Evolutionary conservation across 305 asterid genomes (phyloP).

Genomic region (Plantago lanceolata): DNA sequence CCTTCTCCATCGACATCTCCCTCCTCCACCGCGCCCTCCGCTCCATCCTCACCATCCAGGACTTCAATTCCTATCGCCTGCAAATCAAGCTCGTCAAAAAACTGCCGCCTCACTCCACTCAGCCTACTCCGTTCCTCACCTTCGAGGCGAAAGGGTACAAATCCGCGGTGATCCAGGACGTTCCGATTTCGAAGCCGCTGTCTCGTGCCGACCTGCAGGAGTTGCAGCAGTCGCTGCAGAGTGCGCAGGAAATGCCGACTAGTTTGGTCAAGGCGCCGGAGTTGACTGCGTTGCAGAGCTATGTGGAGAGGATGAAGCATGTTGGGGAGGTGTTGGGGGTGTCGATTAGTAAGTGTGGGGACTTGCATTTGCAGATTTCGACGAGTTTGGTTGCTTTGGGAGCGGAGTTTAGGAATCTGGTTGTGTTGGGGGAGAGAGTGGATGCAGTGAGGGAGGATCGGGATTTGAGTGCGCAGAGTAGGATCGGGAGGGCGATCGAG

Average conservation of each 20-base stretch:
- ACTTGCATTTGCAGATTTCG: constrained; percentile 69
- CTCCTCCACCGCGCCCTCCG: constrained; percentile 94
- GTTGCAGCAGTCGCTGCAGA: constrained; percentile 60
- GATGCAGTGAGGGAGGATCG: constrained; percentile 41
- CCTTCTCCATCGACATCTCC: constrained; percentile 74
- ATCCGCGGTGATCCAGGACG: constrained; percentile 89
- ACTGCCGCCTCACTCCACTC: constrained; percentile 57
- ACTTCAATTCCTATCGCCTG: constrained; percentile 32
- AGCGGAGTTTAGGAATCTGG: constrained; percentile 63
- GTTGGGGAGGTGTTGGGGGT: constrained; percentile 83
- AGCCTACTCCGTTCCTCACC: constrained; percentile 64
- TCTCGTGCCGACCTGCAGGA: constrained; percentile 66
- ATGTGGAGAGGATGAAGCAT: constrained; percentile 75
- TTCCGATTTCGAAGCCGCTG: constrained; percentile 80
- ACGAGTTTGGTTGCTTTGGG: constrained; percentile 65
- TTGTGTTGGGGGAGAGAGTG: constrained; percentile 66
- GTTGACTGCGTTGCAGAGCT: constrained; percentile 49
- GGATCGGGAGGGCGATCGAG: constrained; percentile 55
- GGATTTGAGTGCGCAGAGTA: constrained; percentile 48
- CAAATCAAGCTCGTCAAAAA: constrained; percentile 76
- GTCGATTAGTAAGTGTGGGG: constrained; percentile 70
- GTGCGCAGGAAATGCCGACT: constrained; percentile 70
- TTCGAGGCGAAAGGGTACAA: constrained; percentile 69
- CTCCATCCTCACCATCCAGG: constrained; percentile 61
- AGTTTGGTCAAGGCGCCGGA: constrained; percentile 68